Base-by-base conservation (phyloP, 805 yeast species). In the Danielia reshetovae region DNA sequence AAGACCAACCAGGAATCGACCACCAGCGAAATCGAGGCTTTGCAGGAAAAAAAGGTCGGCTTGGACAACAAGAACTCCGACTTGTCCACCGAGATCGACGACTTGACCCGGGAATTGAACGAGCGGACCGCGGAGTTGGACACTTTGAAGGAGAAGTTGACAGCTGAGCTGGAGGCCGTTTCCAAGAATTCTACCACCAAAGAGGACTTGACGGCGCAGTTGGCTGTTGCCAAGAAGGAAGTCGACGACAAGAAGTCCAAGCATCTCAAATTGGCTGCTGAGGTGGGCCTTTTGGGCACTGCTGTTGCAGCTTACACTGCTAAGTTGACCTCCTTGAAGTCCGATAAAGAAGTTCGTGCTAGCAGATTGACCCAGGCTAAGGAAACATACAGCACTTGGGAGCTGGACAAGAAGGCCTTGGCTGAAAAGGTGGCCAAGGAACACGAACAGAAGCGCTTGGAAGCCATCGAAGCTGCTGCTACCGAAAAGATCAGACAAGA, bases 221-320 rank as follows among this genome's bases (percentile, higher is more conserved):
- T 72, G 24, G 55, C 59, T 5, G 49, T 53, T 14, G 53, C 64
- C 24, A 57, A 62, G 32, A 65, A 68, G 38, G 60, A 49, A 4
- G 56, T 62, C 15, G 62, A 59, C 14, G 55, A 59, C 21, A 61
- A 65, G 49, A 62, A 68, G 42, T 54, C 49, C n/a, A 43, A 50
- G 13, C 70, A 68, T 37, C 58, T 51, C 19, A 52, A 50, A 21
- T 56, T 74, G 36, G 45, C 56, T 6, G 62, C 60, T 11, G 79
- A 74, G 48, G 67, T 74, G 31, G 68, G 64, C 28, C 55, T 59
- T 13, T 57, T 75, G 40, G 62, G 64, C 24, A 54, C 60, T 7
- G 60, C 68, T 30, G 60, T 74, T 16, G 65, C 63, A 28, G 68
- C 72, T 2, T 75, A 70, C 48, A 56, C 67, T 17, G 58, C 73